Evolutionary conservation across 208 protist genomes (phyloP).

Genomic region (Crithidia expoeki): DNA sequence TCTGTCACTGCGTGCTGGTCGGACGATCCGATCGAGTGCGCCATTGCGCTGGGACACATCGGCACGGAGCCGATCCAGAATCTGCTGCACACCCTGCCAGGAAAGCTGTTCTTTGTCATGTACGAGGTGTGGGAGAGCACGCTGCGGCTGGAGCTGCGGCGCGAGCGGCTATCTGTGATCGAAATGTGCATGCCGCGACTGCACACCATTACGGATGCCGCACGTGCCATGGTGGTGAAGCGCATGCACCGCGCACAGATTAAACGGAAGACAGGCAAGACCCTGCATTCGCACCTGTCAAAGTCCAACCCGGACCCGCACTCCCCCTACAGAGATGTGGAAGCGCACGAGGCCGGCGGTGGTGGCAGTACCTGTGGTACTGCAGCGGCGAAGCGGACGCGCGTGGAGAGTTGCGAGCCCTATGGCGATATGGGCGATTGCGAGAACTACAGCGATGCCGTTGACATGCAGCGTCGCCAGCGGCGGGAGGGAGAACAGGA

Average conservation of each 20-base stretch:
- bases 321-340: constrained; percentile 5
- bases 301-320: no score
- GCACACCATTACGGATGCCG: constrained; percentile 45
- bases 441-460: background rate
- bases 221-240: constrained; percentile 34
- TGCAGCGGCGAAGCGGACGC: background rate
- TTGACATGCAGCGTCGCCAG: constrained; percentile 7
- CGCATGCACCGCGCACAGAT: constrained; percentile 5
- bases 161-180: constrained; percentile 46
- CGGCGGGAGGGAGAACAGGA: constrained; percentile 12
- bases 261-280: background rate
- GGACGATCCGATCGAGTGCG: constrained; percentile 50
- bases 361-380: no score
- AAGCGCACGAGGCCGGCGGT: background rate
- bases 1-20: constrained; percentile 52
- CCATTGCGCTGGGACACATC: constrained; percentile 35
- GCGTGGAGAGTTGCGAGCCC: constrained; percentile 7
- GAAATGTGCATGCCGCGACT: constrained; percentile 44
- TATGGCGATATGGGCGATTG: background rate
- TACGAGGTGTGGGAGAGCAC: constrained; percentile 70
- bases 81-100: constrained; percentile 24
- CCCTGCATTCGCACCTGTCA: no score
- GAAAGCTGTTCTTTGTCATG: constrained; percentile 46
- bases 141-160: constrained; percentile 58
- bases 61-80: constrained; percentile 47